Evolutionary conservation across 73 alveolate species (phyloP).

Genomic region (Paramecium octaurelia): DNA sequence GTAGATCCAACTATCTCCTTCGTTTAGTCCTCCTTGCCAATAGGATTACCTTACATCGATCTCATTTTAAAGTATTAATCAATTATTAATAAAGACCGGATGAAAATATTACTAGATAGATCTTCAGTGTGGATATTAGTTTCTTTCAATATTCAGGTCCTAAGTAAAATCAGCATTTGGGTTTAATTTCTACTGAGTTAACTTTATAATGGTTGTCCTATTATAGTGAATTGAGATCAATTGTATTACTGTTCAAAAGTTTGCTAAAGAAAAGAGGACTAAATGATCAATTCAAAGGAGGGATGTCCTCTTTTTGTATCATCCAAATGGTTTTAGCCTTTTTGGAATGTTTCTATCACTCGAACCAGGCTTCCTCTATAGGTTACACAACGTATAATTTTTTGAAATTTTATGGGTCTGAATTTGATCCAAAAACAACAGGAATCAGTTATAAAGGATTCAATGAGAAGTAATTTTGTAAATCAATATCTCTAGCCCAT

Average conservation of each 20-base stretch:
- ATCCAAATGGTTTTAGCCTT: conserved; percentile 36
- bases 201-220: conserved; percentile 41
- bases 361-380: background rate
- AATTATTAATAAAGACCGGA: background rate
- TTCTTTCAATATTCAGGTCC: conserved; percentile 46
- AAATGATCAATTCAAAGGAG: conserved; percentile 30
- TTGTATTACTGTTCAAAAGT: conserved; percentile 1
- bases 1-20: conserved; percentile 21
- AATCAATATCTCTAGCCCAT: background rate
- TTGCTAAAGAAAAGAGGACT: conserved; percentile 3
- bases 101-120: background rate
- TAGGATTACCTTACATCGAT: background rate
- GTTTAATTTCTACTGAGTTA: conserved; percentile 45
- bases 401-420: conserved; percentile 26
- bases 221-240: background rate
- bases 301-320: conserved; percentile 12
- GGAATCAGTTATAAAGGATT: conserved; percentile 41
- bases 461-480: background rate
- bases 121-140: conserved; percentile 52
- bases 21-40: background rate
- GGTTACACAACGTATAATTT: conserved; percentile 29
- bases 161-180: conserved; percentile 22
- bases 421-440: conserved; percentile 4
- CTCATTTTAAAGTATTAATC: background rate
- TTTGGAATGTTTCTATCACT: background rate